Evolutionary conservation across 768 basidiomycete species (phyloP), one percentile per base, ranked within the genome.

Genomic region (Trametes punicea): DNA sequence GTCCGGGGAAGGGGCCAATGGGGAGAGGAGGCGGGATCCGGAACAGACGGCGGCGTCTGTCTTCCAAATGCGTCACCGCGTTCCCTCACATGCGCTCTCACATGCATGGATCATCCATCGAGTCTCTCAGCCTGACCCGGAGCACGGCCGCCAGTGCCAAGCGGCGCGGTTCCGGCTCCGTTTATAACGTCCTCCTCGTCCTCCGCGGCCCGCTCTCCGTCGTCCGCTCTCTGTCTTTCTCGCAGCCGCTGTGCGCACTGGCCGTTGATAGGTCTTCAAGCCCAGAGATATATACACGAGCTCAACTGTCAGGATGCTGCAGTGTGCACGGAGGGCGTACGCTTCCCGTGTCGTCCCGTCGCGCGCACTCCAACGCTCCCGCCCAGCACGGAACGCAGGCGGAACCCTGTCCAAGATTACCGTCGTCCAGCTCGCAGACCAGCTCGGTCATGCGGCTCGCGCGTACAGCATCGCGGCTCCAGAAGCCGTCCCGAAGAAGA

Each of bases 401-500:
- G 58, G 58, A 60, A 60, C 53, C 27, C 30, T 51, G 16, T 6
- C 42, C 27, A 18, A 36, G 30, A 31, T 40, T 16, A 29, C 49
- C 15, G 5, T 46, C 38, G 56, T 47, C 56, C 36, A 42, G 31
- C 48, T 23, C 16, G 33, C 27, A 6, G 46, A 44, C 48, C 34
- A 44, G 46, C 39, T 29, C 31, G 51, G 46, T 34, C 51, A 34
- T 26, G 53, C 45, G 34, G 48, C 34, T 21, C 50, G 49, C 21
- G 38, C 51, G 44, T 66, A 65, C 56, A 63, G 63, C 62, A 61
- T 54, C 27, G 47, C 34, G n/a, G 62, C 50, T 10, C 65, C 63
- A 29, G 49, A 58, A 16, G 71, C 73, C 5, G 64, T 69, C 15
- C 73, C 73, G 4, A 66, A 64, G 27, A 74, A 69, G 64, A 74